These are phyloP conservation scores for Fomitiporia mediterranea DNA, from an alignment of 1,284 basidiomycete species.

Conservation along the genomic window DNA sequence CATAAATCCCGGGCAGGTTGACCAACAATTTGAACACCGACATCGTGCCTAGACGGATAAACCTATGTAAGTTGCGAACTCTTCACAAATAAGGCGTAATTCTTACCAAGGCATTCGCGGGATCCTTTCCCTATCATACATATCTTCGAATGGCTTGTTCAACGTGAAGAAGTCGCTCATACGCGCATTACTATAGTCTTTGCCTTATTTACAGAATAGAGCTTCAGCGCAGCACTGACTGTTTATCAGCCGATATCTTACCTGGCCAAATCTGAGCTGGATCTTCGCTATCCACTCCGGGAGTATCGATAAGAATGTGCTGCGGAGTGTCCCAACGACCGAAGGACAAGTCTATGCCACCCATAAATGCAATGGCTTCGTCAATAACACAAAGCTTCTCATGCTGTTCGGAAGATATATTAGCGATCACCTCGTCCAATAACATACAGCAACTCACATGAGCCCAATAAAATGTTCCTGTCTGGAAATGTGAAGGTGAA, in stretches of 20 bases:
- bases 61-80: too few species aligned
- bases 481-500: constrained; percentile 96
- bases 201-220: constrained; percentile 44
- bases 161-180: constrained; percentile 86
- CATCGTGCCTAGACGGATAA: constrained; percentile 96
- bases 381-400: constrained; percentile 99
- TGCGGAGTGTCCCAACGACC: constrained; percentile 97
- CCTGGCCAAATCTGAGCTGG: constrained; percentile 82
- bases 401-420: constrained; percentile 52
- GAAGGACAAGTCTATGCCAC: constrained; percentile 92
- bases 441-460: constrained; percentile 56
- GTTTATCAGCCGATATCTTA: constrained; percentile 29
- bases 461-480: constrained; percentile 98
- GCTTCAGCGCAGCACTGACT: not conserved
- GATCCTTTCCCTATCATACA: constrained; percentile 86
- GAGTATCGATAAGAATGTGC: constrained; percentile 87
- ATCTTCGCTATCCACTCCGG: constrained; percentile 51
- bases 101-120: constrained; percentile 95
- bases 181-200: constrained; percentile 92
- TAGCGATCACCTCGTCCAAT: constrained; percentile 2
- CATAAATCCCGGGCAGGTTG: constrained; percentile 95
- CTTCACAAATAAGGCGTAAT: not conserved
- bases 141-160: constrained; percentile 89
- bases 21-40: constrained; percentile 92
- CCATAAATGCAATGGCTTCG: constrained; percentile 97